A percentile compares a stretch with the other conserved stretches of the same genome.
Conservation (phyloP, 2,329 filamentous ascomycete genomes). For the Colletotrichum theobromicola region DNA sequence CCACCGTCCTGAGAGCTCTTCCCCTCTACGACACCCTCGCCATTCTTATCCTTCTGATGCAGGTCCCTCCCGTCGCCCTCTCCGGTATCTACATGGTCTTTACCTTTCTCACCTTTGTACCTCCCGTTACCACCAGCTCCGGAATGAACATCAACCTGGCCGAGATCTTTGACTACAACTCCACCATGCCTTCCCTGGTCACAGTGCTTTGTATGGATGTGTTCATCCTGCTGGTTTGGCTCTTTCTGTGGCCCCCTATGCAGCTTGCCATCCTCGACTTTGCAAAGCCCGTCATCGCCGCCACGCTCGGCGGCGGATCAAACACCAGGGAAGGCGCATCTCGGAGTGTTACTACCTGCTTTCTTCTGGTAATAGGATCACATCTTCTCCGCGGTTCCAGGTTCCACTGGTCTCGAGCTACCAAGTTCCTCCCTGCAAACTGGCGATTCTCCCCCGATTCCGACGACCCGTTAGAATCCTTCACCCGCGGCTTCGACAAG, state of each 20-base stretch:
- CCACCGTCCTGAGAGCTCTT: slow-evolving; percentile 87
- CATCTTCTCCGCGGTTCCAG: slow-evolving; percentile 57
- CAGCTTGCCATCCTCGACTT: slow-evolving; percentile 90
- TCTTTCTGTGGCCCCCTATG: slow-evolving; percentile 85
- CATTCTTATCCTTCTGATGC: slow-evolving; percentile 94
- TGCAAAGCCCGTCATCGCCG: slow-evolving; percentile 90
- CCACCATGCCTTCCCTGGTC: slow-evolving; percentile 83
- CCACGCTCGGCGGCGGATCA: slow-evolving; percentile 85
- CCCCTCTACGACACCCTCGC: slow-evolving; percentile 94
- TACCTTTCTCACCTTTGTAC: slow-evolving; percentile 90
- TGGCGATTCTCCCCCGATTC: slow-evolving; percentile 50
- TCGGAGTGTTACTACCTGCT: slow-evolving; percentile 74
- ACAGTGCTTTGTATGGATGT: slow-evolving; percentile 86
- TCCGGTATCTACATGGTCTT: slow-evolving; percentile 92
- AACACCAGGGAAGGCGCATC: slow-evolving; percentile 71
- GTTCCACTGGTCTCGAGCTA: slow-evolving; percentile 51
- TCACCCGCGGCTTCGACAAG: slow-evolving; percentile 56
- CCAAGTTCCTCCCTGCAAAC: slow-evolving; percentile 50
- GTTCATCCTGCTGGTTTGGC: slow-evolving; percentile 83
- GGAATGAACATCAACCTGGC: slow-evolving; percentile 83
- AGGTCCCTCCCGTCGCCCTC: slow-evolving; percentile 86
- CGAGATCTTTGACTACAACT: slow-evolving; percentile 88
- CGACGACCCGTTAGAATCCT: slow-evolving; percentile 53
- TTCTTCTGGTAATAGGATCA: slow-evolving; percentile 67
- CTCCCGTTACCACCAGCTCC: slow-evolving; percentile 78